Percentiles rank a stretch among this genome's conserved stretches.
phyloP scores from a whole-genome alignment of 164 flowering plant genomes.

The Chimonanthus praecox region DNA sequence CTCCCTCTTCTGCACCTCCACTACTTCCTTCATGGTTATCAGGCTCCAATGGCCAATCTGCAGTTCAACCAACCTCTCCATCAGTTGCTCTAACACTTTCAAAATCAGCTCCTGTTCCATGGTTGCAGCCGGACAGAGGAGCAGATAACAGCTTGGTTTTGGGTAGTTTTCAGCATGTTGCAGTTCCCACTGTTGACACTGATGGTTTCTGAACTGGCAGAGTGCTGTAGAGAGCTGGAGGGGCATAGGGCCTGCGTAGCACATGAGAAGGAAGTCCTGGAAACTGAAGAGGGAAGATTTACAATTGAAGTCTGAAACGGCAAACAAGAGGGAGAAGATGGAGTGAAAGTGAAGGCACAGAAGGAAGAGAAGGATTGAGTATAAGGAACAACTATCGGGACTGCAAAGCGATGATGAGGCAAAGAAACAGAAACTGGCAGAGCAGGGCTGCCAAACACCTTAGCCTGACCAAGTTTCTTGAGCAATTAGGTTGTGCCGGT shows the following conservation, averaged over 20 bases:
- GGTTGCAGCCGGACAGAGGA: conserved; percentile 50
- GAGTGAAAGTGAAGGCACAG: conserved; percentile 64
- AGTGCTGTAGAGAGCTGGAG: conserved; percentile 81
- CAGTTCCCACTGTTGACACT: conserved; percentile 30
- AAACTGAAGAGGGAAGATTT: conserved; percentile 73
- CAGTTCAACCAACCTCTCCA: conserved; percentile 58
- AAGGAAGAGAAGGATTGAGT: conserved; percentile 82
- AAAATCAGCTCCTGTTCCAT: conserved; percentile 44
- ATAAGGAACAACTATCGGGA: conserved; percentile 64
- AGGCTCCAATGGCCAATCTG: conserved; percentile 30
- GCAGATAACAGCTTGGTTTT: conserved; percentile 21
- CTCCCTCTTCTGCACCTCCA: conserved; percentile 35
- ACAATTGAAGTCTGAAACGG: conserved; percentile 89
- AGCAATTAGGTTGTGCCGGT: conserved; percentile 51
- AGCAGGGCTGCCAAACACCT: conserved; percentile 63
- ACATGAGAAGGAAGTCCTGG: conserved; percentile 95
- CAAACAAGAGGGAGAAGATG: conserved; percentile 61
- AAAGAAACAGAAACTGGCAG: conserved; percentile 77
- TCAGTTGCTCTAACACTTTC: conserved; percentile 81
- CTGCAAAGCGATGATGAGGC: conserved; percentile 77
- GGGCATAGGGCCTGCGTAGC: conserved; percentile 73
- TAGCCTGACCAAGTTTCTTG: conserved; percentile 57
- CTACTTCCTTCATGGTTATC: conserved; percentile 82
- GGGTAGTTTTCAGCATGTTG: conserved; percentile 26
- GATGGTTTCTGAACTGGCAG: conserved; percentile 47